Percentiles rank a stretch among this genome's conserved stretches.
Conservation (phyloP, 192 early-diverging fungal species). For the Physocladia obscura region DNA sequence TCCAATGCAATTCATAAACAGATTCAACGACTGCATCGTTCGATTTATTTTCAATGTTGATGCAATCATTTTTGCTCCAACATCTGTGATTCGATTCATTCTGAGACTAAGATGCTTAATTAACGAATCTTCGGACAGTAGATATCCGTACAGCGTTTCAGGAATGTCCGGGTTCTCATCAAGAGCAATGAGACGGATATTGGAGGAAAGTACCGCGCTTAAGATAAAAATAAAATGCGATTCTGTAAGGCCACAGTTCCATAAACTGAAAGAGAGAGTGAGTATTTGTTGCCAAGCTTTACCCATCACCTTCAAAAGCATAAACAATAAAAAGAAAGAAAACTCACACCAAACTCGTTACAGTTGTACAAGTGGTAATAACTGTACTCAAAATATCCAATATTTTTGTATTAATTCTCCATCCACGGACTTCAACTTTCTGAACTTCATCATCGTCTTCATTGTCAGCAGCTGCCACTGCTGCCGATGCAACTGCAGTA, state of each 20-base stretch:
- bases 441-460: slow-evolving; percentile 49
- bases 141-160: slow-evolving; percentile 31
- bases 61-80: slow-evolving; percentile 40
- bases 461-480: background rate
- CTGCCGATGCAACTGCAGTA: background rate
- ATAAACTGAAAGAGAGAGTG: slow-evolving; percentile 31
- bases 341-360: slow-evolving; percentile 41
- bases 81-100: slow-evolving; percentile 42
- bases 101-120: slow-evolving; percentile 40
- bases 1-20: slow-evolving; percentile 50
- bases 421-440: slow-evolving; percentile 49
- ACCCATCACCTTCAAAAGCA: background rate
- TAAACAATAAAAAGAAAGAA: background rate
- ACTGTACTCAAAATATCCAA: slow-evolving; percentile 30
- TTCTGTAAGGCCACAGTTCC: slow-evolving; percentile 51
- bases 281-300: background rate
- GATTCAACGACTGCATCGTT: slow-evolving; percentile 33
- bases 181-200: slow-evolving; percentile 36
- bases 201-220: slow-evolving; percentile 23
- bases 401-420: slow-evolving; percentile 34
- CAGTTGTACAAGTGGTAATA: slow-evolving; percentile 26
- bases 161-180: slow-evolving; percentile 54
- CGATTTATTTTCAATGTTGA: slow-evolving; percentile 41
- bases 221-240: slow-evolving; percentile 37
- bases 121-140: slow-evolving; percentile 43